Evolutionary conservation across 2,329 filamentous ascomycete genomes (phyloP).

Genomic region (Pestalotiopsis sp.): DNA sequence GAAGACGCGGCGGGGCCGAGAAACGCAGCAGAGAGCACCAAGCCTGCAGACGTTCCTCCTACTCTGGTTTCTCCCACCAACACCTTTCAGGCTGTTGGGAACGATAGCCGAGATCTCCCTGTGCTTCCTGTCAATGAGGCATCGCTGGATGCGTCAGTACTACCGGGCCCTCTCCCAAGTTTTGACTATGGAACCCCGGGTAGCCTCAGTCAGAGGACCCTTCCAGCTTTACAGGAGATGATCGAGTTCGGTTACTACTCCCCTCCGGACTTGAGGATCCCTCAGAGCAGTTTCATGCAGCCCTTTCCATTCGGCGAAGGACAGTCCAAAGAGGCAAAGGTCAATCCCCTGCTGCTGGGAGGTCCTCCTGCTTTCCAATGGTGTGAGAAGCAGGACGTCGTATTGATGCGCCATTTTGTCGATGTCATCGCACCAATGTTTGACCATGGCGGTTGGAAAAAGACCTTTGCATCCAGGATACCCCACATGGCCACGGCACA

Average conservation of each 20-base stretch:
- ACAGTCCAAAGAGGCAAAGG: neutral
- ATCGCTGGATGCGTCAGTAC: neutral
- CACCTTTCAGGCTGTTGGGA: neutral
- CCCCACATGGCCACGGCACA: conserved; percentile 5
- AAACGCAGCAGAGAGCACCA: neutral
- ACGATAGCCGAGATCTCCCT: neutral
- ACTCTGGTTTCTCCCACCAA: neutral
- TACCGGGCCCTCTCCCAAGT: neutral
- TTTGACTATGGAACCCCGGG: neutral
- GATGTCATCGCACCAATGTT: conserved; percentile 13
- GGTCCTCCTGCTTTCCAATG: neutral
- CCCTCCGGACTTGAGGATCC: neutral
- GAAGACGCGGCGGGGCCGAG: neutral
- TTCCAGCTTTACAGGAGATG: neutral
- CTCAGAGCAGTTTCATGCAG: neutral
- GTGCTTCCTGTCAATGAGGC: neutral
- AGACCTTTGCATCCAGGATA: conserved; percentile 11
- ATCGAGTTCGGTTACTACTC: neutral
- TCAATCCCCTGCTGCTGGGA: neutral
- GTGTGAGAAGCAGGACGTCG: neutral
- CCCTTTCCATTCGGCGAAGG: neutral
- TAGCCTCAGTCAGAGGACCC: neutral
- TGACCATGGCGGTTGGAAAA: conserved; percentile 5
- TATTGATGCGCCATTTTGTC: conserved; percentile 13
- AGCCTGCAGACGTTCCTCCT: neutral